These are phyloP conservation scores for Pleurotus sapidus DNA, from an alignment of 768 basidiomycete genomes.

Conservation along the genomic window DNA sequence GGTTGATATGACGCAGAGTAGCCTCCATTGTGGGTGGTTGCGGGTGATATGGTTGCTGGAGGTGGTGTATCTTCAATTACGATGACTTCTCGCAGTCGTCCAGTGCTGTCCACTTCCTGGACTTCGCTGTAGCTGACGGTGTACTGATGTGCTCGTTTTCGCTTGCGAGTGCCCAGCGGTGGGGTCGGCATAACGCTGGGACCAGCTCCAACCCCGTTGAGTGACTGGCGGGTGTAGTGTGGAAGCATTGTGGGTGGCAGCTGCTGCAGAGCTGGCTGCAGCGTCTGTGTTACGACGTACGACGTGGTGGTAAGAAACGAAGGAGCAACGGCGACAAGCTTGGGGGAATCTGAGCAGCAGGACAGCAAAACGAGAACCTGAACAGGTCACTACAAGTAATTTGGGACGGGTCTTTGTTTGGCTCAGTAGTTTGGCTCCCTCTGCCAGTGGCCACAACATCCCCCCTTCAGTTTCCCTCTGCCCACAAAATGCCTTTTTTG, in stretches of 20 bases:
- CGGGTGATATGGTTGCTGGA: conserved; percentile 67
- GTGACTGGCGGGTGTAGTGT: conserved; percentile 63
- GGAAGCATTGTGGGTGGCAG: conserved; percentile 58
- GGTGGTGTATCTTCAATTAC: conserved; percentile 93
- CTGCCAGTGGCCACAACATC: neutral
- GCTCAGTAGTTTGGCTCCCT: conserved; percentile 30
- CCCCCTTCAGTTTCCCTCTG: conserved; percentile 2
- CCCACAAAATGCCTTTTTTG: conserved; percentile 7
- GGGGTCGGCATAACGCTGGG: conserved; percentile 73
- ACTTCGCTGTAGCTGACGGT: conserved; percentile 87
- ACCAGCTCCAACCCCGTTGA: conserved; percentile 38
- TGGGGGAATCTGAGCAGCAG: conserved; percentile 25
- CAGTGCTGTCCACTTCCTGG: conserved; percentile 79
- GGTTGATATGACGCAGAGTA: conserved; percentile 83
- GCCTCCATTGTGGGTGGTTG: conserved; percentile 65
- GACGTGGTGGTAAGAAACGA: conserved; percentile 47
- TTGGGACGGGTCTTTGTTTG: conserved; percentile 28
- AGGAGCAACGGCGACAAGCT: conserved; percentile 25
- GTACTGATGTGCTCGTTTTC: conserved; percentile 78
- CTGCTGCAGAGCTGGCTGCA: conserved; percentile 75
- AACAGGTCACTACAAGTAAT: conserved; percentile 31
- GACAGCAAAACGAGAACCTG: conserved; percentile 37
- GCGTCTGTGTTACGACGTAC: conserved; percentile 46
- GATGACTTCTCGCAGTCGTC: conserved; percentile 80
- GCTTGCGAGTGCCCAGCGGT: conserved; percentile 71